phyloP scores from a whole-genome alignment of 192 early-diverging fungal genomes.

The Rhizophagus clarus region DNA sequence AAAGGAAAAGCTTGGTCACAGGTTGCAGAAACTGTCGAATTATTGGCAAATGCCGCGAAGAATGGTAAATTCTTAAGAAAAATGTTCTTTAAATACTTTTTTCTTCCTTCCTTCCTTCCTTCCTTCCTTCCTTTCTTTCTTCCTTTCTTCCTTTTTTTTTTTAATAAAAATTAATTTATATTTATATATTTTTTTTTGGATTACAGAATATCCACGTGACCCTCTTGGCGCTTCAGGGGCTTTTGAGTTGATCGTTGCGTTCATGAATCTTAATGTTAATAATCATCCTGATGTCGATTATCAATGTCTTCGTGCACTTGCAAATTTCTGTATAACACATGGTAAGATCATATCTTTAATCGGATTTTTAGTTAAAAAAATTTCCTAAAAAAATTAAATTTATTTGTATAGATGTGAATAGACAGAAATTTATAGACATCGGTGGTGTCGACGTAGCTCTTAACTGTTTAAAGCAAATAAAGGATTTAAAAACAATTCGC shows the following conservation, averaged over 20 bases:
- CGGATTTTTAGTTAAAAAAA: not conserved
- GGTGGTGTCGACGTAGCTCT: slow-evolving; percentile 40
- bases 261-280: slow-evolving; percentile 37
- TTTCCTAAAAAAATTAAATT: not conserved
- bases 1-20: slow-evolving; percentile 32
- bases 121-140: too few relatives aligned
- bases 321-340: slow-evolving; percentile 58
- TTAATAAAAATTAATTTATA: slow-evolving; percentile 26
- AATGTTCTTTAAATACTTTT: too few relatives aligned
- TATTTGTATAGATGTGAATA: slow-evolving; percentile 46
- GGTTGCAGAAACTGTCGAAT: slow-evolving; percentile 37
- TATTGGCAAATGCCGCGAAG: slow-evolving; percentile 41
- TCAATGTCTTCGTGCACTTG: slow-evolving; percentile 54
- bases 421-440: slow-evolving; percentile 41
- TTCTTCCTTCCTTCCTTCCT: too few relatives aligned
- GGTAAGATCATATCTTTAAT: slow-evolving; percentile 38
- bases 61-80: slow-evolving; percentile 30
- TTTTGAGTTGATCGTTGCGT: slow-evolving; percentile 40
- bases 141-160: too few relatives aligned
- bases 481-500: slow-evolving; percentile 40
- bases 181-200: too few relatives aligned
- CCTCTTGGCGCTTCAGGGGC: slow-evolving; percentile 48
- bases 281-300: slow-evolving; percentile 36
- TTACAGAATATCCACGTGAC: slow-evolving; percentile 37
- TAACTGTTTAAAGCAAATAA: slow-evolving; percentile 31